Base-by-base conservation (phyloP, 306 rosid genomes). In the Chamaecrista fasciculata region DNA sequence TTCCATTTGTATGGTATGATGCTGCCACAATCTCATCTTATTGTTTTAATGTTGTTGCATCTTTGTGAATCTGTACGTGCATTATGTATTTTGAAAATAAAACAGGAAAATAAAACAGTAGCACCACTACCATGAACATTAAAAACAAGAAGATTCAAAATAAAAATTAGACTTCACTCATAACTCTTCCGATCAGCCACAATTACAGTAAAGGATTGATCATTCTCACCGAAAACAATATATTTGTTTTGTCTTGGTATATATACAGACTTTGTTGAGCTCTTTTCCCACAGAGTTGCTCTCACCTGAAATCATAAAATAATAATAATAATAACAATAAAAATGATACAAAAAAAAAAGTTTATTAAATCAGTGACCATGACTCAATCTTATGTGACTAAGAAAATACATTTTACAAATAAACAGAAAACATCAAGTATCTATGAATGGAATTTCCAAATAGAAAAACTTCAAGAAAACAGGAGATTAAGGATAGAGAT, bases 191-290 rank as follows among this genome's bases (percentile, higher is more conserved):
- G n/a, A 48, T 71, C 62, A 48, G 24, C 5, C 72, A 52, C 53
- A 36, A 18, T 24, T 74, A 66, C 70, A 37, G 67, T 18, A 69
- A 56, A 49, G 58, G 64, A 71, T 75, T 49, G 31, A 69, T 69
- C 34, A 28, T 40, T 68, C 76, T 46, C 87, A 93, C 98, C 83
- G 98, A 94, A 80, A 94, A 94, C 69, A 94, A 85, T 80, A 84
- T 94, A 79, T 86, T 94, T 72, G 96, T 94, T 87, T 94, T 94
- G 85, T 94, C 98, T 87, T 94, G 98, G 81, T n/a, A n/a, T n/a
- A n/a, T 90, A 94, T 56, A 94, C 98, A 34, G 90, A 95, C 72
- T 88, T 94, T 80, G 85, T 75, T 66, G 96, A 88, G 91, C 84
- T 90, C 98, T 72, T 94, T 94, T 76, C 82, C 98, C 71, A 94